Percentiles rank a stretch among this genome's conserved stretches.
phyloP scores from a whole-genome alignment of 495 filamentous ascomycete species.

The Xylaria bambusicola region DNA sequence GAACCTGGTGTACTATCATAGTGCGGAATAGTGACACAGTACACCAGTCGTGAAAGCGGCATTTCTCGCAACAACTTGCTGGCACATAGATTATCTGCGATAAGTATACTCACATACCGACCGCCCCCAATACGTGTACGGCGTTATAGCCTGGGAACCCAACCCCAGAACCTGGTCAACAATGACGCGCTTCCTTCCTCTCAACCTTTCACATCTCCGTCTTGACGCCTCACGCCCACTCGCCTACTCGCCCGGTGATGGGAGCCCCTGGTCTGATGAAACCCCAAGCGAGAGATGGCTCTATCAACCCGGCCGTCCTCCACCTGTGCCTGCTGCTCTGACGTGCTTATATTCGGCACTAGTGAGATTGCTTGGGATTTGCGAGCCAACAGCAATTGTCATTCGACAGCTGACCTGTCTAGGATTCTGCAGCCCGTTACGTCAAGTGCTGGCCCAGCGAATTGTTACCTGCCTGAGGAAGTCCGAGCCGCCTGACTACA shows the following conservation, averaged over 20 bases:
- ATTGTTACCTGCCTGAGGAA: background rate
- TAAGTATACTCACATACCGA: no score
- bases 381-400: background rate
- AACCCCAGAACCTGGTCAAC: background rate
- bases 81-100: background rate
- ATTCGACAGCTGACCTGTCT: background rate
- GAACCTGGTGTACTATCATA: background rate
- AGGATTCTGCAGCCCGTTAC: background rate
- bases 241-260: background rate
- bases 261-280: background rate
- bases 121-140: background rate
- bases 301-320: no score
- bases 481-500: conserved; percentile 8
- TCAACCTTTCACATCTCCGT: background rate
- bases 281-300: background rate
- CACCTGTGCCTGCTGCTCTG: background rate
- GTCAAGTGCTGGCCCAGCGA: background rate
- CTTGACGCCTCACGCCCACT: background rate
- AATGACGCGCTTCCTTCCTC: background rate
- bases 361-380: background rate
- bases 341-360: background rate
- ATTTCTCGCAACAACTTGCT: background rate
- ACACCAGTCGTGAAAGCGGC: no score
- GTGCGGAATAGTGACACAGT: no score
- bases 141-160: background rate